Base-by-base conservation (phyloP, 2,329 filamentous ascomycete species). In the Verticillium albo-atrum region DNA sequence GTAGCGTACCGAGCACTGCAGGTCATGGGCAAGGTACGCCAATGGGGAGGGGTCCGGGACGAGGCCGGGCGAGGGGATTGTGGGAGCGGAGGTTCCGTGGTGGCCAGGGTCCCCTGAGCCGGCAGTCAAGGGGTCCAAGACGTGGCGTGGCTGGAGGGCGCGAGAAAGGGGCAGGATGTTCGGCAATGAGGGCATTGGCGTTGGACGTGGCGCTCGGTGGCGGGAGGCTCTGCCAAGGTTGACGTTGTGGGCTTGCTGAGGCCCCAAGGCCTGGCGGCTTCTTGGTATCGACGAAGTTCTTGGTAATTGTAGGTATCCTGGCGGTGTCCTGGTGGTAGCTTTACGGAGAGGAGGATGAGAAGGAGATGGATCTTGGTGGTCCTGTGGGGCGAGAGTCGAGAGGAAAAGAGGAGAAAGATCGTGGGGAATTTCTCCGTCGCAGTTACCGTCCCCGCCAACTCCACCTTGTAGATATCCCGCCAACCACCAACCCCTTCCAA, bases 401-500 rank as follows among this genome's bases (percentile, higher is more conserved):
- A 47, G n/a, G 20, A 23, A 17, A 47, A 47, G 42, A 47, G 42
- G 42, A 47, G 42, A 47, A 37, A 37, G 34, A 47, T 47, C 42
- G 42, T 47, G 42, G 42, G 42, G 42, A 47, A 54, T 54, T 54
- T 54, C 52, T 54, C 52, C 52, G 52, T 54, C 20, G 6, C 42
- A 23, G n/a, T 47, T 47, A 20, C 42, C 42, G n/a, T 47, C 42
- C 42, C 42, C 42, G 42, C 42, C 42, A 47, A 47, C 20, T 47
- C 42, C 42, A 47, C 42, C 42, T 23, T 20, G n/a, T 47, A 54
- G 52, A 54, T 54, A 54, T 54, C 52, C 52, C 52, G 52, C 52
- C 52, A 54, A 54, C 52, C 52, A 54, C 28, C n/a, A 23, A n/a
- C 52, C 28, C 51, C 32, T 17, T 52, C 32, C 26, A 26, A 50